These are phyloP conservation scores for Citrus medica DNA, from an alignment of 345 rosid species.

Conservation along the genomic window DNA sequence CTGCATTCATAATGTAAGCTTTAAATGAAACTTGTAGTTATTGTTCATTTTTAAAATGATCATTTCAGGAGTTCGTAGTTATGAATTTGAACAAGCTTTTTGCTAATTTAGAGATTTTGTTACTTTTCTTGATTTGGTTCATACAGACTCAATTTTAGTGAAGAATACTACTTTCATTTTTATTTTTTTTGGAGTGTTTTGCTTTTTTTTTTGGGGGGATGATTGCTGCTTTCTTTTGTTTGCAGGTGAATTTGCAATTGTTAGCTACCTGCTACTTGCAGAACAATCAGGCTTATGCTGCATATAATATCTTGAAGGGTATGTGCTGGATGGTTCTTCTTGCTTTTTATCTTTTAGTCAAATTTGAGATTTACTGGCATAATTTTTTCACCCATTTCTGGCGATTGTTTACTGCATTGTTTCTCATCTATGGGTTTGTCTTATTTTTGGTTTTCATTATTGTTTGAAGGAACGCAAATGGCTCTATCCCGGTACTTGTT, in stretches of 20 bases:
- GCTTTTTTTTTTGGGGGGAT: background rate
- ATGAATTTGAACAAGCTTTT: background rate
- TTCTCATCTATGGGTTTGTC: constrained; percentile 15
- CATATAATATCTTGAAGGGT: constrained; percentile 90
- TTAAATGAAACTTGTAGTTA: background rate
- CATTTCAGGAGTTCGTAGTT: background rate
- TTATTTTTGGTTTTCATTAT: constrained; percentile 13
- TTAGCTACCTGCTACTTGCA: constrained; percentile 87
- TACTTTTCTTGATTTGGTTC: background rate
- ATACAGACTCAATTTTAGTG: background rate
- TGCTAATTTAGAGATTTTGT: background rate
- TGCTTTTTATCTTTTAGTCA: constrained; percentile 6
- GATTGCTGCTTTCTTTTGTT: background rate
- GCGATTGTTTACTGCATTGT: background rate
- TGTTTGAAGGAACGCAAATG: constrained; percentile 74
- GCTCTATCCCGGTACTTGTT: constrained; percentile 98
- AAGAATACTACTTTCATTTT: background rate
- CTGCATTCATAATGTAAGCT: background rate
- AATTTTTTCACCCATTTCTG: background rate
- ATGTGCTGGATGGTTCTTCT: constrained; percentile 3
- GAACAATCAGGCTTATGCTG: constrained; percentile 85
- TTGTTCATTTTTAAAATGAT: background rate
- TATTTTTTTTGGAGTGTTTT: background rate
- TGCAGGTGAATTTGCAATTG: constrained; percentile 79
- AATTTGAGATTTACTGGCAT: background rate